phyloP scores from a whole-genome alignment of 306 rosid species.

The Alnus rubra region DNA sequence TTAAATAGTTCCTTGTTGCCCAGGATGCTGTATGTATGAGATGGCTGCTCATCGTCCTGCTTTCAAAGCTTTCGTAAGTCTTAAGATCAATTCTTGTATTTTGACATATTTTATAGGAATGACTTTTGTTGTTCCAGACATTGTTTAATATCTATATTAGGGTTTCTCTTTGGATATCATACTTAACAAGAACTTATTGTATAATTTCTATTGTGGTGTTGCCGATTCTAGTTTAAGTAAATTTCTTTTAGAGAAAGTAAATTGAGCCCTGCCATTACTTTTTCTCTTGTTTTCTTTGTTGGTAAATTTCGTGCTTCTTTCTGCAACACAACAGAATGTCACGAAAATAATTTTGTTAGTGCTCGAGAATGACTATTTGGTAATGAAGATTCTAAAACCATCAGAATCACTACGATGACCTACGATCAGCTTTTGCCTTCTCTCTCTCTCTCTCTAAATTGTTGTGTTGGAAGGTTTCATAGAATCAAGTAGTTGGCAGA shows the following conservation, averaged over 20 bases:
- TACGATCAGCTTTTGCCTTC: not conserved
- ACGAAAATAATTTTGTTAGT: not conserved
- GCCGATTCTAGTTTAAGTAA: not conserved
- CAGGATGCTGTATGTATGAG: slow-evolving; percentile 98
- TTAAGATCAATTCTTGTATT: slow-evolving; percentile 19
- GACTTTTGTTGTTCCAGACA: not conserved
- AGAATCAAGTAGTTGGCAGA: slow-evolving; percentile 10
- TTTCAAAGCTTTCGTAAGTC: slow-evolving; percentile 95
- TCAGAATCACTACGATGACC: slow-evolving; percentile 2
- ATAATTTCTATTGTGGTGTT: not conserved
- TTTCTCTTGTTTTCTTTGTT: not conserved
- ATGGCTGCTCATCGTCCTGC: slow-evolving; percentile 99
- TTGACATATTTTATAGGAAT: slow-evolving; percentile 1
- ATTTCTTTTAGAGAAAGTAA: not conserved
- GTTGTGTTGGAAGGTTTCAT: slow-evolving; percentile 4
- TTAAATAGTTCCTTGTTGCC: slow-evolving; percentile 35
- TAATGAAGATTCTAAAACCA: not conserved
- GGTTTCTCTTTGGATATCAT: not conserved
- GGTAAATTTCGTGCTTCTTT: not conserved
- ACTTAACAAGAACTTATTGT: not conserved
- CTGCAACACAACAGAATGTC: not conserved
- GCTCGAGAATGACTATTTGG: not conserved
- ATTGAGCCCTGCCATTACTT: not conserved
- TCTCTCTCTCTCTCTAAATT: not conserved
- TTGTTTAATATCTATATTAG: slow-evolving; percentile 4